These are phyloP conservation scores for Epichloe baconii DNA, from an alignment of 2,329 filamentous ascomycete species.

Conservation along the genomic window DNA sequence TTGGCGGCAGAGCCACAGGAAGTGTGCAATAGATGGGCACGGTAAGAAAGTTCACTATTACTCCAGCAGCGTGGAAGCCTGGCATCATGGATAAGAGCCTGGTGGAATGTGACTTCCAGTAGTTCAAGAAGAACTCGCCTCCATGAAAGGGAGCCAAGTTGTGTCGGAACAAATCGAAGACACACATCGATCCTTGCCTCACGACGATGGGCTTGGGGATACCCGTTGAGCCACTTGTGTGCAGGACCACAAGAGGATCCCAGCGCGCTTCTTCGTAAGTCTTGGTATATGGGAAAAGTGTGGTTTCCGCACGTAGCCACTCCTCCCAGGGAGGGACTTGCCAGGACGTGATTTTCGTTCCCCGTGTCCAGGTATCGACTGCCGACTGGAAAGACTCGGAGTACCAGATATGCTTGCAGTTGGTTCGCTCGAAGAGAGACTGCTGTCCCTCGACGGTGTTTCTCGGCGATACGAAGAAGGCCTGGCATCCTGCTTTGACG, in stretches of 20 bases:
- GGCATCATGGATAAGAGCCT: slow-evolving; percentile 18
- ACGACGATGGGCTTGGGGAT: slow-evolving; percentile 22
- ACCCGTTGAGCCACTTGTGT: slow-evolving; percentile 8
- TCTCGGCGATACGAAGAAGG: slow-evolving; percentile 6
- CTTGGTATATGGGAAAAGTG: slow-evolving; percentile 5
- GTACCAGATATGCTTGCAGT: slow-evolving; percentile 27
- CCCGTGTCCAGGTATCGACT: slow-evolving; percentile 7
- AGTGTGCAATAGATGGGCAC: slow-evolving; percentile 17
- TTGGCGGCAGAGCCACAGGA: slow-evolving; percentile 16
- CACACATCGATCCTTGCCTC: slow-evolving; percentile 24
- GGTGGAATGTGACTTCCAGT: not conserved
- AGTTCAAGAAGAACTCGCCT: not conserved
- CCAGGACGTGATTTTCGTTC: slow-evolving; percentile 22
- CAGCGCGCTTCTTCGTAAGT: slow-evolving; percentile 5
- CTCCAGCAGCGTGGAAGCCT: slow-evolving; percentile 24
- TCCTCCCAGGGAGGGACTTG: slow-evolving; percentile 18
- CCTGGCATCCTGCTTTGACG: slow-evolving; percentile 7
- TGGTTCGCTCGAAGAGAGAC: slow-evolving; percentile 29
- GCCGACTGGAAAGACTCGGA: slow-evolving; percentile 5
- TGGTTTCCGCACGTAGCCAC: slow-evolving; percentile 25
- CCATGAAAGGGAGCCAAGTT: slow-evolving; percentile 9
- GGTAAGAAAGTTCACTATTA: slow-evolving; percentile 8
- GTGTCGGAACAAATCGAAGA: slow-evolving; percentile 19
- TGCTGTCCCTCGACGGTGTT: slow-evolving; percentile 6
- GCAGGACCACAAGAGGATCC: slow-evolving; percentile 6